These are phyloP conservation scores for Paralagenidium karlingii DNA, from an alignment of 352 stramenopile genomes.

Conservation along the genomic window DNA sequence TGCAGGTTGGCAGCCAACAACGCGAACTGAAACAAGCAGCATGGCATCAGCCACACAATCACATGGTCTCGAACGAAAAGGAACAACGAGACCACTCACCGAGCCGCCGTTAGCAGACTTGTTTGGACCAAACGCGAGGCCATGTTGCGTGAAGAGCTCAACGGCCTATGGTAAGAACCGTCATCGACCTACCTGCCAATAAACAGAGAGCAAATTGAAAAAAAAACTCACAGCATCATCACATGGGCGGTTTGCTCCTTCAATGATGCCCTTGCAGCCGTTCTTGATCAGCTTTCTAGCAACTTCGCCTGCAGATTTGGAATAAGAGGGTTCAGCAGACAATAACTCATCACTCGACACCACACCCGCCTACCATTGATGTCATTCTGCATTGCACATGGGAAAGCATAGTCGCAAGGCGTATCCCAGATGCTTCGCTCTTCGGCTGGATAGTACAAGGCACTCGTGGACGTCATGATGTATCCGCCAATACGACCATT, in stretches of 20 bases:
- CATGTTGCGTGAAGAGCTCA: slow-evolving; percentile 70
- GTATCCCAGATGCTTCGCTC: slow-evolving; percentile 79
- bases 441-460: slow-evolving; percentile 73
- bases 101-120: slow-evolving; percentile 76
- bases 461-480: slow-evolving; percentile 82
- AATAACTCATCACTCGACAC: neutral
- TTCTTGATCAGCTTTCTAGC: slow-evolving; percentile 79
- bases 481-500: slow-evolving; percentile 72
- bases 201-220: too few species aligned
- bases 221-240: neutral
- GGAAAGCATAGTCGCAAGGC: slow-evolving; percentile 94
- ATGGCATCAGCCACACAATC: neutral
- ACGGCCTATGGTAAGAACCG: slow-evolving; percentile 23
- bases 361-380: slow-evolving; percentile 67
- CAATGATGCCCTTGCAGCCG: slow-evolving; percentile 81
- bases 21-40: slow-evolving; percentile 19
- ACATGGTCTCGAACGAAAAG: neutral
- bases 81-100: slow-evolving; percentile 10
- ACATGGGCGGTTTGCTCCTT: slow-evolving; percentile 79
- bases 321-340: neutral
- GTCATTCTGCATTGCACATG: slow-evolving; percentile 91
- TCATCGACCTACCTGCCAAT: neutral
- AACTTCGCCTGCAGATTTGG: too few species aligned
- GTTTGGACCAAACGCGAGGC: slow-evolving; percentile 72
- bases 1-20: slow-evolving; percentile 48